Evolutionary conservation across 177 flowering plant species (phyloP), one percentile per base, ranked within the genome.

Genomic region (Vitis hybrid): DNA sequence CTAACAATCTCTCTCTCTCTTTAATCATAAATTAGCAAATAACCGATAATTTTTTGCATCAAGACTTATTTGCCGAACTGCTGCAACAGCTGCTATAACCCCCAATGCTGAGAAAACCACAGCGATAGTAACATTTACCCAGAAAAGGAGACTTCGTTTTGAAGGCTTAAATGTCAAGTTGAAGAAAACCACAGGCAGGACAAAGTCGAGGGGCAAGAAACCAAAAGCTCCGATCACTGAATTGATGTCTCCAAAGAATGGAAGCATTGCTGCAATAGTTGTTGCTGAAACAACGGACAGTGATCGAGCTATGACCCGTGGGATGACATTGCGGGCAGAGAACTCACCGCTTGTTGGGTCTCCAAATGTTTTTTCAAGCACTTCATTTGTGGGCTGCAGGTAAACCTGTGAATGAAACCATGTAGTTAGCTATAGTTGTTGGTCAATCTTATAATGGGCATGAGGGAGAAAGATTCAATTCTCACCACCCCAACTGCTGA

Each of bases 231-330:
- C 98, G 0, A 88, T 75, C 33, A 91, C 18, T 0, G 92, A 78
- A 71, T 84, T 90, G 20, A 94, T 83, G 70, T 92, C 98, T 47
- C 95, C 97, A 18, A 92, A 94, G 79, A 94, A 94, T 4, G 98
- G 98, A 18, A 94, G 85, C 98, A 94, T 92, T 18, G 95, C 95
- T 4, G 92, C 90, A 14, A 90, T 52, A 0, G 77, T 80, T 3
- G 92, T 88, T 5, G 92, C 85, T 3, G 73, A 14, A 8, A 77
- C 62, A 1, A 89, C 92, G 0, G 95, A 76, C 1, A 88, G 2
- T 0, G 98, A 87, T 49, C 97, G 74, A 5, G 75, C 67, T 15
- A 90, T 68, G 28, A 89, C 2, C 59, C 97, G 75, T 0, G 98
- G 97, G 17, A 88, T 54, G 0, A 78, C 82, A 56, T 94, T 94